These are phyloP conservation scores for Madurella mycetomatis DNA, from an alignment of 2,329 filamentous ascomycete species.

Conservation along the genomic window DNA sequence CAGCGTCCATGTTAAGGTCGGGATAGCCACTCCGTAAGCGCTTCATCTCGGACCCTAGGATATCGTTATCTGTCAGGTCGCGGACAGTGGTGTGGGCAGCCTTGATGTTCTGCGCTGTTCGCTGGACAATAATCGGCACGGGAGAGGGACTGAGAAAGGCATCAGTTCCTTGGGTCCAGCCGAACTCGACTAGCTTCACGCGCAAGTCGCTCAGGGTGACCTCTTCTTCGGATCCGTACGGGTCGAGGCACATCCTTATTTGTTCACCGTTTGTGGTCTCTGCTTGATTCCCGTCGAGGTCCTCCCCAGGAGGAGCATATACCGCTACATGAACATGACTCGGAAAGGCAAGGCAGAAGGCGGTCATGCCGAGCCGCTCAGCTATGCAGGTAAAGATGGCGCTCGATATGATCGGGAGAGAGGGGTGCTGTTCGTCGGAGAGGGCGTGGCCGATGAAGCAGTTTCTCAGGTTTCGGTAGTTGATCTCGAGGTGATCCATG, in stretches of 20 bases:
- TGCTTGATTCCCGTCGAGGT: conserved; percentile 48
- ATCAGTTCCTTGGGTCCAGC: conserved; percentile 39
- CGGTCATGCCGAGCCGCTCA: conserved; percentile 66
- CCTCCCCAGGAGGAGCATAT: conserved; percentile 53
- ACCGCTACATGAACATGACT: conserved; percentile 83
- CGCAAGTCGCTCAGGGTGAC: conserved; percentile 57
- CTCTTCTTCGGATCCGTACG: conserved; percentile 67
- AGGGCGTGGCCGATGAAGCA: conserved; percentile 83
- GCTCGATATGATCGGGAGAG: conserved; percentile 79
- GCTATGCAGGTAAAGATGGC: conserved; percentile 83
- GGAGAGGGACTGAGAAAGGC: conserved; percentile 60
- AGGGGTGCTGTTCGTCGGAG: conserved; percentile 66
- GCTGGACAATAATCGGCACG: conserved; percentile 64
- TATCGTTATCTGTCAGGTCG: conserved; percentile 38
- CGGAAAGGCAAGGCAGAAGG: conserved; percentile 75
- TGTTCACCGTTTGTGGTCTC: conserved; percentile 19
- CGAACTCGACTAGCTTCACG: conserved; percentile 50
- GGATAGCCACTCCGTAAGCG: conserved; percentile 46
- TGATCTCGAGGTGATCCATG: conserved; percentile 55
- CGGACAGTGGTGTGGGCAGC: conserved; percentile 52
- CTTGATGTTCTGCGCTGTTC: conserved; percentile 77
- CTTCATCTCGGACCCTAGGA: conserved; percentile 35
- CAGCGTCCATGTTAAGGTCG: conserved; percentile 51
- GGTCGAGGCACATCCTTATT: conserved; percentile 75
- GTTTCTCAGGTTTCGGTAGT: conserved; percentile 78